These are phyloP conservation scores for Hypoxylon intermedium DNA, from an alignment of 495 filamentous ascomycete genomes.

Conservation along the genomic window DNA sequence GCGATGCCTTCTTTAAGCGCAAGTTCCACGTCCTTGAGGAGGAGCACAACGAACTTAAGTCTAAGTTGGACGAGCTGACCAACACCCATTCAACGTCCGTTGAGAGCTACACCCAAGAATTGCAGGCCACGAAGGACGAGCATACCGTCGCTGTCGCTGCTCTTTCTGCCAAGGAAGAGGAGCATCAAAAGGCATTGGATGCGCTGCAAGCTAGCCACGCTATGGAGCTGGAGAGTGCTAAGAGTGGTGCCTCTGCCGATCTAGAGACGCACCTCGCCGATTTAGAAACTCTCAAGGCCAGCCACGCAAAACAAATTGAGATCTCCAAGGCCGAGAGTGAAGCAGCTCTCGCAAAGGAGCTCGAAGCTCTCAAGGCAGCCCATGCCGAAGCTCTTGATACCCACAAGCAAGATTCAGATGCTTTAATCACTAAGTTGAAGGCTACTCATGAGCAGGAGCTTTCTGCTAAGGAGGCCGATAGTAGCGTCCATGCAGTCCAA, in stretches of 20 bases:
- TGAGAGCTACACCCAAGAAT: conserved; percentile 46
- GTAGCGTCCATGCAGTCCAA: conserved; percentile 36
- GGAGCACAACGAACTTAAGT: conserved; percentile 52
- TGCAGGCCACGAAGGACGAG: conserved; percentile 49
- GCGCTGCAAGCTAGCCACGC: conserved; percentile 54
- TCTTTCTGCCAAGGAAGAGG: conserved; percentile 50
- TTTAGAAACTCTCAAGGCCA: conserved; percentile 54
- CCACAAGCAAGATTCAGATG: conserved; percentile 39
- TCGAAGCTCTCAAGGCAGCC: conserved; percentile 50
- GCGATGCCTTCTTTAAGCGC: conserved; percentile 62
- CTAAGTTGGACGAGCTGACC: conserved; percentile 39
- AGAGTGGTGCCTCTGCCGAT: conserved; percentile 48
- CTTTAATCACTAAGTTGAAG: conserved; percentile 48
- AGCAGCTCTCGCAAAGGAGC: conserved; percentile 46
- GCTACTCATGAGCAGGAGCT: conserved; percentile 46
- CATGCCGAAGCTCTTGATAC: conserved; percentile 48
- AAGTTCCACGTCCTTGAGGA: conserved; percentile 59
- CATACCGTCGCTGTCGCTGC: conserved; percentile 45
- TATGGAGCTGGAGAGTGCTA: conserved; percentile 53
- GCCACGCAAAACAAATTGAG: conserved; percentile 56
- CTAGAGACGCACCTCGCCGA: conserved; percentile 46
- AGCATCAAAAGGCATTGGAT: conserved; percentile 52
- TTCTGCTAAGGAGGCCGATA: conserved; percentile 32
- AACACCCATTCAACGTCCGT: conserved; percentile 49
- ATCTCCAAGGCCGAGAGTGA: conserved; percentile 50